Evolutionary conservation across 202 grass and related monocot species (phyloP).

Genomic region (Musa balbisiana): DNA sequence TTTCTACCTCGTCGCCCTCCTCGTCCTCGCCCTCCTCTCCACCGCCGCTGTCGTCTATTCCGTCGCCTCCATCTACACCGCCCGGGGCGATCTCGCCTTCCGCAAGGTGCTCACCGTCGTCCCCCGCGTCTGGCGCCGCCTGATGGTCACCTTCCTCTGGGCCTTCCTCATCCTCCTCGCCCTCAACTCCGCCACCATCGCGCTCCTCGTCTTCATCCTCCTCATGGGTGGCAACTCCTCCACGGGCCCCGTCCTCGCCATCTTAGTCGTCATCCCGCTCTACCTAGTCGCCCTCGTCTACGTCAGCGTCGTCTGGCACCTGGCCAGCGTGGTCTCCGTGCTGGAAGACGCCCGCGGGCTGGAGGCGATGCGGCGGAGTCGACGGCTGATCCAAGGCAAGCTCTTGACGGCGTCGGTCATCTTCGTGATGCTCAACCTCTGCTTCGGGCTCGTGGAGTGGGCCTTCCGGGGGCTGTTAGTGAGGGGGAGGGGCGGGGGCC

Average conservation of each 20-base stretch:
- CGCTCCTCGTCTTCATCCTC: slow-evolving; percentile 27
- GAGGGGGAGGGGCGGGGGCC: slow-evolving; percentile 5
- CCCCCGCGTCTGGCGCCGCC: slow-evolving; percentile 71
- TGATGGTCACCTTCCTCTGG: slow-evolving; percentile 67
- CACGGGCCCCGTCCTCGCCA: slow-evolving; percentile 19
- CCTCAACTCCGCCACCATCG: slow-evolving; percentile 35
- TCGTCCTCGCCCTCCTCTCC: slow-evolving; percentile 72
- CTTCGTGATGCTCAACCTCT: slow-evolving; percentile 55
- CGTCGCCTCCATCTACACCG: slow-evolving; percentile 83
- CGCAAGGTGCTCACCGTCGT: slow-evolving; percentile 69
- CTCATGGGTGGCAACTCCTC: slow-evolving; percentile 30
- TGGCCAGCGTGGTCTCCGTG: slow-evolving; percentile 89
- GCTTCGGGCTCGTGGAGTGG: slow-evolving; percentile 50
- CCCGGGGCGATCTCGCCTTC: slow-evolving; percentile 76
- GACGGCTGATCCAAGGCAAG: slow-evolving; percentile 58
- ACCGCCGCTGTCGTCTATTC: slow-evolving; percentile 73
- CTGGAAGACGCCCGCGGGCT: slow-evolving; percentile 78
- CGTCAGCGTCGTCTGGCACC: slow-evolving; percentile 79
- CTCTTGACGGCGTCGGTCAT: slow-evolving; percentile 26
- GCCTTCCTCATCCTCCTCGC: slow-evolving; percentile 70
- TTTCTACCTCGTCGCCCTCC: slow-evolving; percentile 68
- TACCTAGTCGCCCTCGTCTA: slow-evolving; percentile 57
- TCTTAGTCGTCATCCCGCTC: slow-evolving; percentile 23
- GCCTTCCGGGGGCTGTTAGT: slow-evolving; percentile 51
- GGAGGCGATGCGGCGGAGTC: slow-evolving; percentile 72